These are phyloP conservation scores for Calocybe cyanea DNA, from an alignment of 768 basidiomycete species.

Conservation along the genomic window DNA sequence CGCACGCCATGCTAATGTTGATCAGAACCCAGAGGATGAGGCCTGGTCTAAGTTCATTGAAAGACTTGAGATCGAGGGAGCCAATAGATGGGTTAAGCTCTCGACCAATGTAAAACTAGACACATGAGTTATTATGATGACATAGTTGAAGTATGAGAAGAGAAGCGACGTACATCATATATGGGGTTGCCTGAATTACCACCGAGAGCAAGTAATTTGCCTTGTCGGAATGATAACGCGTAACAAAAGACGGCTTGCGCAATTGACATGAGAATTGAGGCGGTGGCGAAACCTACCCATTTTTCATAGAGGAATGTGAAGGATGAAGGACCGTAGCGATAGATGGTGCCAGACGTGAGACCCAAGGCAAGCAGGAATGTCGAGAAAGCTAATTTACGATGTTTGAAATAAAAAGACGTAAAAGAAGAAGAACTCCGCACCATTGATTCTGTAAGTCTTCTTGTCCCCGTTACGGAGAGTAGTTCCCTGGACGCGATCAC, in stretches of 20 bases:
- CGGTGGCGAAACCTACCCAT: constrained; percentile 87
- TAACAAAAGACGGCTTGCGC: constrained; percentile 75
- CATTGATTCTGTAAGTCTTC: constrained; percentile 93
- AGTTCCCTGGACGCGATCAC: constrained; percentile 67
- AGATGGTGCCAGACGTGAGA: constrained; percentile 62
- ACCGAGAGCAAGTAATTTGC: constrained; percentile 81
- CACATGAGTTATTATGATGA: not conserved
- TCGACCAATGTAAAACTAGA: constrained; percentile 89
- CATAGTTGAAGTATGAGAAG: constrained; percentile 5
- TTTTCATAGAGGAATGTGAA: constrained; percentile 92
- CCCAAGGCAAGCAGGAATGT: constrained; percentile 84
- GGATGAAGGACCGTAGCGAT: constrained; percentile 68
- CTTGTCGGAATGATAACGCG: constrained; percentile 59
- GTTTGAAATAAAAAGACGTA: not conserved
- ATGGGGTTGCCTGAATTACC: constrained; percentile 85
- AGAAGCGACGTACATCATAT: constrained; percentile 74
- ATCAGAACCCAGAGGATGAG: constrained; percentile 90
- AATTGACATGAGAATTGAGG: constrained; percentile 73
- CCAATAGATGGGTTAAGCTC: constrained; percentile 88
- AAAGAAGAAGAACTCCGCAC: constrained; percentile 33
- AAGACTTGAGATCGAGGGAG: constrained; percentile 62
- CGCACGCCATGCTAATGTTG: constrained; percentile 88
- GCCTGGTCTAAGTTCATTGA: constrained; percentile 85
- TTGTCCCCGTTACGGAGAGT: constrained; percentile 70
- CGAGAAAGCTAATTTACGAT: constrained; percentile 62